Evolutionary conservation across 2,329 filamentous ascomycete species (phyloP).

Genomic region (Hypoxylon sp.): DNA sequence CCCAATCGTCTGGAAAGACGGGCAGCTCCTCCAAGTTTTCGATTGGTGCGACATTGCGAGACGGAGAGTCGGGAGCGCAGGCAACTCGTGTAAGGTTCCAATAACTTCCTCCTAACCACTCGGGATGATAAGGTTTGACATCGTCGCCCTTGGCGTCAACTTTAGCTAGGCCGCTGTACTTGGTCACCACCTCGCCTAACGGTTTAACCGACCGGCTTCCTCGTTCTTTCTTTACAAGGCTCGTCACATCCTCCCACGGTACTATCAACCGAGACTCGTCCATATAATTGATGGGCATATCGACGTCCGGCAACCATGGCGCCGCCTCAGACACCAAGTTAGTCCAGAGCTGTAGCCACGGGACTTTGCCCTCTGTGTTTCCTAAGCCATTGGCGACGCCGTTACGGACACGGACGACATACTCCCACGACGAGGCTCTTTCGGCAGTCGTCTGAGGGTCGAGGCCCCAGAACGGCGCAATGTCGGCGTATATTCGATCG

Average conservation of each 20-base stretch:
- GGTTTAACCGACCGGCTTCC: conserved; percentile 56
- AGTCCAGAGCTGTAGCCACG: conserved; percentile 65
- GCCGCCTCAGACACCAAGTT: conserved; percentile 67
- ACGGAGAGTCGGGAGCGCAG: conserved; percentile 65
- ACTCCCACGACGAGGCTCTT: conserved; percentile 61
- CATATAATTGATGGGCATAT: conserved; percentile 67
- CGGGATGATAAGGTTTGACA: conserved; percentile 52
- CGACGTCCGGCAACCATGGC: conserved; percentile 66
- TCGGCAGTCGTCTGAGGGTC: conserved; percentile 59
- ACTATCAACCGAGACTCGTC: conserved; percentile 68
- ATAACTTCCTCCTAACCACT: conserved; percentile 61
- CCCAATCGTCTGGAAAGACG: conserved; percentile 45
- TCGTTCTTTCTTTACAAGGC: conserved; percentile 59
- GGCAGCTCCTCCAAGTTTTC: conserved; percentile 54
- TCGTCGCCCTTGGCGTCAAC: conserved; percentile 40
- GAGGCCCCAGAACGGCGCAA: conserved; percentile 73
- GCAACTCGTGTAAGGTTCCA: conserved; percentile 65
- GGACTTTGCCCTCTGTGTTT: conserved; percentile 58
- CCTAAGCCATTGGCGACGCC: conserved; percentile 60
- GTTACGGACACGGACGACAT: conserved; percentile 64
- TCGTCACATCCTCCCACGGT: conserved; percentile 66
- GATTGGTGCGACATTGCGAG: conserved; percentile 56
- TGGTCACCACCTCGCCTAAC: conserved; percentile 58
- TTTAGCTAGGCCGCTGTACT: conserved; percentile 52
- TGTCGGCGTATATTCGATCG: conserved; percentile 74